phyloP scores from a whole-genome alignment of 169 alveolate species.

The Cyclospora cayetanensis region DNA sequence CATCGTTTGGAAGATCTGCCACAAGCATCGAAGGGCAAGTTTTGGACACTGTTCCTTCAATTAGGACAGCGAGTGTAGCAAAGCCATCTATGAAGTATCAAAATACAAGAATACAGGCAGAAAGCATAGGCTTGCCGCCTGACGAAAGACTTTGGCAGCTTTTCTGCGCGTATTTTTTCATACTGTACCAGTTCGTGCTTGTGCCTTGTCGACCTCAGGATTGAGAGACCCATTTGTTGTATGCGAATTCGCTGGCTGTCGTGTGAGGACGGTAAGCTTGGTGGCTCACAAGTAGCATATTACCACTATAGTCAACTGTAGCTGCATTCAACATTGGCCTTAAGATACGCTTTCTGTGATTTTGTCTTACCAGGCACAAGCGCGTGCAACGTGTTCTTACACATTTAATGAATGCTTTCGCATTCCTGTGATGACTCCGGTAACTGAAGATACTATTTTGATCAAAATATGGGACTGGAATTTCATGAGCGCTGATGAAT shows the following conservation, averaged over 20 bases:
- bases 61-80: background rate
- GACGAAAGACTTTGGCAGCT: too few species aligned
- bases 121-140: too few species aligned
- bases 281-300: too few species aligned
- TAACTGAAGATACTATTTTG: constrained; percentile 89
- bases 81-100: background rate
- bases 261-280: constrained; percentile 81
- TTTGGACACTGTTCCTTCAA: constrained; percentile 16
- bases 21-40: constrained; percentile 32
- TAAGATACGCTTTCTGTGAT: too few species aligned
- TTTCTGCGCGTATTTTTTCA: too few species aligned
- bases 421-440: constrained; percentile 90
- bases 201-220: constrained; percentile 73
- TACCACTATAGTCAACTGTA: too few species aligned
- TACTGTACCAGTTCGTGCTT: too few species aligned
- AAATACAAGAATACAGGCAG: too few species aligned
- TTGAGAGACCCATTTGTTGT: constrained; percentile 85
- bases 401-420: constrained; percentile 92
- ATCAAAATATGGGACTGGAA: constrained; percentile 90
- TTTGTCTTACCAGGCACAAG: constrained; percentile 75
- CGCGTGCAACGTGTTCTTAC: constrained; percentile 81
- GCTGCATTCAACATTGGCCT: too few species aligned
- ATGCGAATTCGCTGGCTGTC: constrained; percentile 90
- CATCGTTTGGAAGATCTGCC: constrained; percentile 63
- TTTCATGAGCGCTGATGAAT: constrained; percentile 73